A percentile compares a stretch with the other conserved stretches of the same genome.
These are phyloP conservation scores for Coniophora puteana DNA, from an alignment of 1,284 basidiomycete species.

Conservation along the genomic window DNA sequence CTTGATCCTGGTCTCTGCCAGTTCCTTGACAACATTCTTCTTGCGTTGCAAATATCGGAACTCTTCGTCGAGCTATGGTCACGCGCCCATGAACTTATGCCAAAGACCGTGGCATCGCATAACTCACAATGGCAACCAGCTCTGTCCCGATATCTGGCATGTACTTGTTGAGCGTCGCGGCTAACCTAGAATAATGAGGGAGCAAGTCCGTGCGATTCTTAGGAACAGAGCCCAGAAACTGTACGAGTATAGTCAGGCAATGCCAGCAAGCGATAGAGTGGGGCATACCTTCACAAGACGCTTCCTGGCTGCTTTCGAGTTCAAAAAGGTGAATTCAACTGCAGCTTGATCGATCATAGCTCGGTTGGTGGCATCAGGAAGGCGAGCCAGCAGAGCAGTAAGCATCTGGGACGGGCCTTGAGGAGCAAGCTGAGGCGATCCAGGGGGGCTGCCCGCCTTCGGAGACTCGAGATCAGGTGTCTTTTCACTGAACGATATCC, in stretches of 20 bases:
- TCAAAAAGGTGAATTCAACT: constrained; percentile 94
- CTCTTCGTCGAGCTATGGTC: constrained; percentile 85
- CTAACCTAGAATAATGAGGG: constrained; percentile 90
- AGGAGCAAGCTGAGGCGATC: constrained; percentile 65
- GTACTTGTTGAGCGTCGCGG: constrained; percentile 86
- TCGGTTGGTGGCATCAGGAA: constrained; percentile 93
- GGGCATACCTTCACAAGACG: constrained; percentile 76
- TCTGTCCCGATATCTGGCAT: constrained; percentile 93
- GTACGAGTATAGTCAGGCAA: constrained; percentile 10
- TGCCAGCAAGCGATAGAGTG: constrained; percentile 1
- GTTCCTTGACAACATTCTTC: constrained; percentile 86
- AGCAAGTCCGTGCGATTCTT: constrained; percentile 89
- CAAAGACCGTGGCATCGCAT: constrained; percentile 1
- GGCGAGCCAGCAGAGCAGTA: constrained; percentile 86
- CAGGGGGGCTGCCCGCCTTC: constrained; percentile 53
- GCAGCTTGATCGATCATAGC: constrained; percentile 91
- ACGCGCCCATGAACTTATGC: constrained; percentile 4
- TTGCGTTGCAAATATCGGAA: constrained; percentile 96
- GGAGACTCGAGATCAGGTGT: constrained; percentile 70
- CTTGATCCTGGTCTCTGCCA: constrained; percentile 83
- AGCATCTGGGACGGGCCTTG: constrained; percentile 93
- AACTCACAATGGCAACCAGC: constrained; percentile 72
- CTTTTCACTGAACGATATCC: constrained; percentile 21
- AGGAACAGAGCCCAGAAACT: constrained; percentile 86
- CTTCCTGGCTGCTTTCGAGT: constrained; percentile 93